Conservation (phyloP, 2,329 filamentous ascomycete species). For the Beauveria pseudobassiana region DNA sequence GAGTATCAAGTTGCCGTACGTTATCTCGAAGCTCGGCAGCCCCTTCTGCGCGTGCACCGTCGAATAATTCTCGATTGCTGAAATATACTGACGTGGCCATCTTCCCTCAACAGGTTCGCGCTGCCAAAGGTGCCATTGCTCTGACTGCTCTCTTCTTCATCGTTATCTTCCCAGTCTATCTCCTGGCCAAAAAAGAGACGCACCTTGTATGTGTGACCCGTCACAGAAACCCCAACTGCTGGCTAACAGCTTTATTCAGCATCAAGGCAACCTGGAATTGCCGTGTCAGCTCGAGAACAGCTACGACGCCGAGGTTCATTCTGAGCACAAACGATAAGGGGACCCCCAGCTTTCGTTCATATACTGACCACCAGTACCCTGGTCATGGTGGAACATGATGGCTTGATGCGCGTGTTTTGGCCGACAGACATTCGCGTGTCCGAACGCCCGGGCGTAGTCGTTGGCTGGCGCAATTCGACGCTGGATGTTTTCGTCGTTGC, state of each 20-base stretch:
- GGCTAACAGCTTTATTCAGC: slow-evolving; percentile 42
- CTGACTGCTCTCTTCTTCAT: slow-evolving; percentile 80
- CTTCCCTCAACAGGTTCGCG: slow-evolving; percentile 55
- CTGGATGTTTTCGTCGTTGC: slow-evolving; percentile 86
- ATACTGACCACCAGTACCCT: slow-evolving; percentile 15
- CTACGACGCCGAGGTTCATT: slow-evolving; percentile 91
- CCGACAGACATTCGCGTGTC: slow-evolving; percentile 74
- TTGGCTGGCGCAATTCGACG: slow-evolving; percentile 92
- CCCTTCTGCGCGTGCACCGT: not conserved
- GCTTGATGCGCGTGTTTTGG: slow-evolving; percentile 98
- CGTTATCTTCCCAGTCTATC: slow-evolving; percentile 75
- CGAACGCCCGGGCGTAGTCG: slow-evolving; percentile 71
- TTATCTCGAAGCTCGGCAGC: slow-evolving; percentile 15
- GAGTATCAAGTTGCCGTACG: slow-evolving; percentile 94
- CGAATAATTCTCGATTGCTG: not conserved
- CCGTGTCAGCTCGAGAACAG: slow-evolving; percentile 92
- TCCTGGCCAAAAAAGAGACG: slow-evolving; percentile 73
- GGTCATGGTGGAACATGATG: slow-evolving; percentile 70
- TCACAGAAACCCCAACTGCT: not conserved
- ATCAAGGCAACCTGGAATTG: slow-evolving; percentile 68
- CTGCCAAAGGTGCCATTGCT: slow-evolving; percentile 74
- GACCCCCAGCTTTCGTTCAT: slow-evolving; percentile 15
- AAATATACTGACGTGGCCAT: not conserved
- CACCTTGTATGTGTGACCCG: slow-evolving; percentile 54
- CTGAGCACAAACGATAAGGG: slow-evolving; percentile 36